These are phyloP conservation scores for Suillus occidentalis DNA, from an alignment of 768 basidiomycete genomes.

Conservation along the genomic window DNA sequence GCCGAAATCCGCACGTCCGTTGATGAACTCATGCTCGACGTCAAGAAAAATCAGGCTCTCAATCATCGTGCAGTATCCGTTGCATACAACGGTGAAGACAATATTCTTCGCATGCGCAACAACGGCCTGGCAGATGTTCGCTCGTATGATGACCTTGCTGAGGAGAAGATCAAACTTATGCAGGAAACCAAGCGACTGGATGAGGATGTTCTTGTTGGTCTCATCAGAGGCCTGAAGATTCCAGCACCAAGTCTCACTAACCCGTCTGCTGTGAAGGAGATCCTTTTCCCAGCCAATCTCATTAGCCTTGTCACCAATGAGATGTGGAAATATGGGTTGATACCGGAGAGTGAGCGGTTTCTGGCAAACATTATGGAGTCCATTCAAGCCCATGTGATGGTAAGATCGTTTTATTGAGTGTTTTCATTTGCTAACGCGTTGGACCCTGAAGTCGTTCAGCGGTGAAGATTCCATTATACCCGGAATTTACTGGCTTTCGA, in stretches of 20 bases:
- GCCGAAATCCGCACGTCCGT: conserved; percentile 70
- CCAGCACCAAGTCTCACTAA: conserved; percentile 87
- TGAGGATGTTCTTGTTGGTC: conserved; percentile 88
- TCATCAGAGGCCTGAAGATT: conserved; percentile 91
- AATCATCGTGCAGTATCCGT: conserved; percentile 88
- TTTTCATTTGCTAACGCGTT: conserved; percentile 10
- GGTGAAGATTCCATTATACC: conserved; percentile 96
- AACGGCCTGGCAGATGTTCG: conserved; percentile 72
- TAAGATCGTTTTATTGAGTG: conserved; percentile 39
- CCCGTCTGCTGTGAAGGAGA: conserved; percentile 94
- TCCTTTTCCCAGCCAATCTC: conserved; percentile 97
- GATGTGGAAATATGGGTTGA: conserved; percentile 99
- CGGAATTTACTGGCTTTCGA: conserved; percentile 99
- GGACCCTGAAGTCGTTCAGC: conserved; percentile 64
- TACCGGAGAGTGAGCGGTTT: conserved; percentile 96
- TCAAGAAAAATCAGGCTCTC: conserved; percentile 66
- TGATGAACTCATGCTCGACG: conserved; percentile 75
- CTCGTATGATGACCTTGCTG: conserved; percentile 83
- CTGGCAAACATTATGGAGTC: conserved; percentile 98
- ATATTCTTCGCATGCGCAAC: conserved; percentile 59
- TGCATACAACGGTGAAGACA: conserved; percentile 83
- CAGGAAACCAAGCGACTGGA: conserved; percentile 88
- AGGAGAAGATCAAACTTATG: conserved; percentile 94
- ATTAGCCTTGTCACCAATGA: conserved; percentile 99
- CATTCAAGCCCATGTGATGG: conserved; percentile 97